A percentile compares a stretch with the other conserved stretches of the same genome.
These are phyloP conservation scores for Hibiscus syriacus DNA, from an alignment of 345 rosid species.

Conservation along the genomic window DNA sequence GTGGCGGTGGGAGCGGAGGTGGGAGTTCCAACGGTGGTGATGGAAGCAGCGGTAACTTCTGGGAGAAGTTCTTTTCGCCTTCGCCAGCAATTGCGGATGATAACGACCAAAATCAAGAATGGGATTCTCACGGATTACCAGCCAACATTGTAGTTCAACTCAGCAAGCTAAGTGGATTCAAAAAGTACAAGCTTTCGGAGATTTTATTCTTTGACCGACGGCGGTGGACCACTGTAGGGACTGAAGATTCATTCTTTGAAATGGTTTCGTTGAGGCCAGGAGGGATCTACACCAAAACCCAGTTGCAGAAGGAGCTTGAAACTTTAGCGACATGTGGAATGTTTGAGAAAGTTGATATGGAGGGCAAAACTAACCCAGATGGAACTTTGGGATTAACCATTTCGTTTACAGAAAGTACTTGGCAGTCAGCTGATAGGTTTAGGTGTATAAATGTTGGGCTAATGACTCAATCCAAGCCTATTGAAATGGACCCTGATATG, in stretches of 20 bases:
- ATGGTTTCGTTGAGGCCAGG: constrained; percentile 88
- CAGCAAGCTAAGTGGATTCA: constrained; percentile 77
- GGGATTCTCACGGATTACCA: constrained; percentile 91
- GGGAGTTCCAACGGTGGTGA: constrained; percentile 31
- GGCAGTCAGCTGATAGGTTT: constrained; percentile 86
- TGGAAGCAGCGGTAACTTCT: constrained; percentile 54
- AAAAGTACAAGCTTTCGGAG: constrained; percentile 78
- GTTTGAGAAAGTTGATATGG: constrained; percentile 95
- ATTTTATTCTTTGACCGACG: constrained; percentile 72
- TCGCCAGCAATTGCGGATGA: constrained; percentile 75
- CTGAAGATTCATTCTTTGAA: constrained; percentile 92
- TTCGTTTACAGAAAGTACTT: constrained; percentile 79
- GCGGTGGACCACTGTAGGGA: constrained; percentile 52
- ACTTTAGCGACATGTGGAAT: constrained; percentile 86
- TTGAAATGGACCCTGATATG: constrained; percentile 90
- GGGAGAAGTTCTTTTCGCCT: constrained; percentile 43
- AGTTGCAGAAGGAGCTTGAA: constrained; percentile 84
- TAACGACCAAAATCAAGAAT: constrained; percentile 45
- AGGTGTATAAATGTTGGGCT: constrained; percentile 89
- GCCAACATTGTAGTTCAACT: constrained; percentile 82
- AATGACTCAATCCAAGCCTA: constrained; percentile 73
- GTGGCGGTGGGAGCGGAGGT: constrained; percentile 23
- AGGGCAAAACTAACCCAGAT: constrained; percentile 72
- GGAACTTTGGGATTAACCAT: constrained; percentile 64
- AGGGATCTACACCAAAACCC: constrained; percentile 76